Base-by-base conservation (phyloP, 2,329 filamentous ascomycete genomes). In the Didymella sp. region DNA sequence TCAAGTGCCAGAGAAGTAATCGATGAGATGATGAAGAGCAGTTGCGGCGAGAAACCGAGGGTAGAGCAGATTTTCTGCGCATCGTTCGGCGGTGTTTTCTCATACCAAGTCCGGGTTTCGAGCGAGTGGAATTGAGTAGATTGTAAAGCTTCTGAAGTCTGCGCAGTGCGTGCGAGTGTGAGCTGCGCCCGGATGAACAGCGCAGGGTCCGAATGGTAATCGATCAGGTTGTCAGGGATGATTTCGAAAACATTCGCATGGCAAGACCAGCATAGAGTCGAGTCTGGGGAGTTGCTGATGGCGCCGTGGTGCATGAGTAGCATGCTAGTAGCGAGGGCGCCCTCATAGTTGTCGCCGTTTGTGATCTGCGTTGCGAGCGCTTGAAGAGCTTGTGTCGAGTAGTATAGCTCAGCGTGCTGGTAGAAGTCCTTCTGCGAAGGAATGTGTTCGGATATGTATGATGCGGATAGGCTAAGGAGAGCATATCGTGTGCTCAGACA, bases 161-260 rank as follows among this genome's bases (percentile, higher is more conserved):
- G 70, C 15, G 67, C 68, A 13, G 70, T 73, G 13, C 70, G 63
- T 25, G 72, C 68, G 4, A 74, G 62, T 17, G 66, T 59, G 6
- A 73, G 61, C 41, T 74, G 70, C 5, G 62, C 60, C 33, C 66
- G 68, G 15, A 74, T 67, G 52, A 72, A 73, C n/a, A 71, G 58
- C 13, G 64, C 68, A 5, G 68, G 25, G 25, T 70, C 70, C 2
- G 71, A 71, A 24, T 64, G 56, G 21, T 64, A 63, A 44, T 70
- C 57, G 40, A 71, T 50, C 41, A 59, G 54, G 8, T 63, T 59
- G 6, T 56, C 33, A 6, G 72, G 71, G 7, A 71, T 70, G 5
- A 63, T 65, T 44, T 74, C 67, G 52, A 73, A 71, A 28, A 74
- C 61, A 30, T 73, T 73, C 41, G 72, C 70, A 24, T 74, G 72